A percentile compares a stretch with the other conserved stretches of the same genome.
Evolutionary conservation across 768 basidiomycete species (phyloP).

Genomic region (Lactarius indigo): DNA sequence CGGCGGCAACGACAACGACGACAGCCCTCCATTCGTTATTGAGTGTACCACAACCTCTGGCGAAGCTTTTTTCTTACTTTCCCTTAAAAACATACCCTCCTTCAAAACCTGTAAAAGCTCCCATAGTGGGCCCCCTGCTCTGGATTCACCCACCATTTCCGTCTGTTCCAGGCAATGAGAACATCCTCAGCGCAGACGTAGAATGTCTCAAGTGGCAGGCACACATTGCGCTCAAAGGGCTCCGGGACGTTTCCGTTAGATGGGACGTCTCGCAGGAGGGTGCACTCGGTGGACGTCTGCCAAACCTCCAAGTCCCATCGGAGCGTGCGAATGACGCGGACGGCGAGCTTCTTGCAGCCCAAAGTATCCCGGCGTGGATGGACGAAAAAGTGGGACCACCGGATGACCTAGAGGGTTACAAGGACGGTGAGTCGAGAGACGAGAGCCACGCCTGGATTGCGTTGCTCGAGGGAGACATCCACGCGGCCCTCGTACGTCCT

Average conservation of each 20-base stretch:
- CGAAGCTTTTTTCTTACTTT: constrained; percentile 25
- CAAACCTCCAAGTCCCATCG: constrained; percentile 61
- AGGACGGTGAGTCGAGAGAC: constrained; percentile 52
- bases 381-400: constrained; percentile 45
- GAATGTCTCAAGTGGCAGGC: constrained; percentile 92
- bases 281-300: constrained; percentile 62
- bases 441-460: constrained; percentile 83
- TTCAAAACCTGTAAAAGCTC: constrained; percentile 1
- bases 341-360: constrained; percentile 57
- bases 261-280: constrained; percentile 71
- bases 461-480: constrained; percentile 71
- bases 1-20: constrained; percentile 26
- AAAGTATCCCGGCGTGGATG: constrained; percentile 72
- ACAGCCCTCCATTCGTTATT: constrained; percentile 15
- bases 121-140: constrained; percentile 44
- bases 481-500: constrained; percentile 61
- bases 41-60: constrained; percentile 15
- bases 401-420: constrained; percentile 65
- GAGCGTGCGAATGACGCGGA: constrained; percentile 33
- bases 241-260: constrained; percentile 50
- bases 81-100: constrained; percentile 29
- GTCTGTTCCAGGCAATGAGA: constrained; percentile 17
- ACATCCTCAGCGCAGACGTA: constrained; percentile 65
- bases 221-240: constrained; percentile 65
- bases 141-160: constrained; percentile 57